Percentiles rank a stretch among this genome's conserved stretches.
Evolutionary conservation across 108 stramenopile species (phyloP).

Genomic region (Discostella pseudostelligera): DNA sequence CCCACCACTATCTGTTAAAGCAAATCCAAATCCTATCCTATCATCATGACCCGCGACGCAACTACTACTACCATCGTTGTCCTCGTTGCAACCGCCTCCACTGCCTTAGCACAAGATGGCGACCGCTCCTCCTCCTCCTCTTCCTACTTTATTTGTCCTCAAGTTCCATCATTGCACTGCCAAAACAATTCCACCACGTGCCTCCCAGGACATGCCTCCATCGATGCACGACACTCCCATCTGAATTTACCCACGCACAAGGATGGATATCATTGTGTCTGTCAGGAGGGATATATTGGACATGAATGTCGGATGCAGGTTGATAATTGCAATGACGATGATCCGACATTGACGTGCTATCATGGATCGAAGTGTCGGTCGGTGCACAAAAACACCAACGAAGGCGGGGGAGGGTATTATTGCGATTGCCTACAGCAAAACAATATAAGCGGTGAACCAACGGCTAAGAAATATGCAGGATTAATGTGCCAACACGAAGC

Average conservation of each 20-base stretch:
- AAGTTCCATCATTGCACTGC: slow-evolving; percentile 36
- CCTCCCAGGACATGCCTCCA: slow-evolving; percentile 19
- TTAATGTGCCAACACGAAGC: slow-evolving; percentile 26
- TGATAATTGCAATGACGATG: slow-evolving; percentile 10
- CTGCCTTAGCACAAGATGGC: no score
- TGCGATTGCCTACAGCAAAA: slow-evolving; percentile 8
- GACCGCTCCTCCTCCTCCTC: not conserved
- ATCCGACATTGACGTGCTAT: slow-evolving; percentile 1
- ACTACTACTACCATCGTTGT: no score
- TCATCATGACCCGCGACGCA: no score
- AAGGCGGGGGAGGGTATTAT: slow-evolving; percentile 3
- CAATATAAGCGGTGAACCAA: not conserved
- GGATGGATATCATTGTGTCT: slow-evolving; percentile 37
- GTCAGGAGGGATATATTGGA: slow-evolving; percentile 29
- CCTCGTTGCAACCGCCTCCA: no score
- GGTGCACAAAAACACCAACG: not conserved
- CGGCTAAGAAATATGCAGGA: slow-evolving; percentile 16
- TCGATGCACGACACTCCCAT: slow-evolving; percentile 19
- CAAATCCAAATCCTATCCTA: no score
- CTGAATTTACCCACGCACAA: slow-evolving; percentile 38
- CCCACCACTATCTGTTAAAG: no score
- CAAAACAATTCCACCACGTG: slow-evolving; percentile 28
- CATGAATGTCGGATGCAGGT: slow-evolving; percentile 40
- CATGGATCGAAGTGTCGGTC: slow-evolving; percentile 7
- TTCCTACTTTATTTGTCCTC: slow-evolving; percentile 21